Evolutionary conservation across 2,329 filamentous ascomycete genomes (phyloP).

Genomic region (Fusarium tanahbumbuense): DNA sequence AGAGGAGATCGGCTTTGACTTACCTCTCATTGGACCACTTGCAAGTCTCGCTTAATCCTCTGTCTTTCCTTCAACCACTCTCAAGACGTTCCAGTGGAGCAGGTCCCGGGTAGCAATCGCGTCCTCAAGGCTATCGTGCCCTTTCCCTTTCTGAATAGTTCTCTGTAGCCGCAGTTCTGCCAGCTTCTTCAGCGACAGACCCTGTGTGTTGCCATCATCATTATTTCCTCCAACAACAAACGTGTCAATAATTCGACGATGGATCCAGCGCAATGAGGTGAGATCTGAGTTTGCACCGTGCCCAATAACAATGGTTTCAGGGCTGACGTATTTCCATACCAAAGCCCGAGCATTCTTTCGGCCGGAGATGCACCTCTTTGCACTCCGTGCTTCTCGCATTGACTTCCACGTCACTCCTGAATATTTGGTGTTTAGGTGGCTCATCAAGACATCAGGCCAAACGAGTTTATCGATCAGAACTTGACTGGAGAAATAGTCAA

Average conservation of each 20-base stretch:
- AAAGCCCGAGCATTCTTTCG: conserved; percentile 55
- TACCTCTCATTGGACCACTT: not conserved
- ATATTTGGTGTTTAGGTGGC: conserved; percentile 61
- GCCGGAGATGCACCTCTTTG: conserved; percentile 54
- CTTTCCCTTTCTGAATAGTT: conserved; percentile 7
- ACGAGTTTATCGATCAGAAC: conserved; percentile 64
- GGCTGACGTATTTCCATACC: conserved; percentile 58
- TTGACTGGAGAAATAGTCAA: conserved; percentile 63
- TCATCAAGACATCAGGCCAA: conserved; percentile 58
- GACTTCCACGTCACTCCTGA: conserved; percentile 59
- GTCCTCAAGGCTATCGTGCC: conserved; percentile 31
- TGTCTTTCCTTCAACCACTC: not conserved
- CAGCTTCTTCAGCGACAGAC: conserved; percentile 22
- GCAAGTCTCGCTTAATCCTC: not conserved
- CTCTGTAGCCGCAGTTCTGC: conserved; percentile 1
- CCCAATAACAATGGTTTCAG: conserved; percentile 60
- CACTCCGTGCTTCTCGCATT: conserved; percentile 52
- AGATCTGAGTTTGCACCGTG: conserved; percentile 51
- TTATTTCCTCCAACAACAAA: not conserved
- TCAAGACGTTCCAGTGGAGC: conserved; percentile 21
- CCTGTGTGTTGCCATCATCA: not conserved
- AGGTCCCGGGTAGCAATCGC: conserved; percentile 26
- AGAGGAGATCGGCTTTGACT: not conserved
- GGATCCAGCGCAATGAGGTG: conserved; percentile 24
- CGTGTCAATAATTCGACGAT: conserved; percentile 21